phyloP scores from a whole-genome alignment of 148 eudicot genomes.

The Rhododendron williamsianum region DNA sequence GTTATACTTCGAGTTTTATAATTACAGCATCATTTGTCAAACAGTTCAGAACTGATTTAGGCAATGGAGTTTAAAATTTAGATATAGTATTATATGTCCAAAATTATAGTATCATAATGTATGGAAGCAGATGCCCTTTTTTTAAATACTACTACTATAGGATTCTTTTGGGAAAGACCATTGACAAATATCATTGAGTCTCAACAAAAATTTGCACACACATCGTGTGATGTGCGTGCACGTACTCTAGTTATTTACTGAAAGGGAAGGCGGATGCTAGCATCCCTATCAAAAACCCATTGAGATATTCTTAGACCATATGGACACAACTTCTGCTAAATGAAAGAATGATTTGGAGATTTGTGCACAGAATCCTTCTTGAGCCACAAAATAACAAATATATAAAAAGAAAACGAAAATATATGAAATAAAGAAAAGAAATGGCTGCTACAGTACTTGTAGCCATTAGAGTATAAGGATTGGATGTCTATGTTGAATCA shows the following conservation, averaged over 20 bases:
- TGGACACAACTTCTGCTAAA: background rate
- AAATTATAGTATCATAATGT: background rate
- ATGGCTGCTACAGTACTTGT: background rate
- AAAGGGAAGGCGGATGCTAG: background rate
- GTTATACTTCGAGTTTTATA: too few species aligned
- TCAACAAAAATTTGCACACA: too few species aligned
- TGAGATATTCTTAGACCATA: background rate
- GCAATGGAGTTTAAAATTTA: too few species aligned
- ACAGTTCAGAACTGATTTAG: too few species aligned
- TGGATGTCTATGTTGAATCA: background rate
- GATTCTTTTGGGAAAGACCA: background rate
- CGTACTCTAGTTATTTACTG: background rate
- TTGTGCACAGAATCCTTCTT: background rate
- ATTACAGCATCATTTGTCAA: too few species aligned
- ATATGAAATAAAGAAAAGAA: too few species aligned
- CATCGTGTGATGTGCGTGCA: background rate
- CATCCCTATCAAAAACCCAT: background rate
- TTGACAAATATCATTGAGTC: background rate
- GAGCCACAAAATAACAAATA: too few species aligned
- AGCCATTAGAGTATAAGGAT: background rate
- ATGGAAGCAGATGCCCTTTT: too few species aligned
- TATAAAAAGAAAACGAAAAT: too few species aligned
- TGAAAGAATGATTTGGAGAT: background rate
- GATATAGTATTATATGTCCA: background rate
- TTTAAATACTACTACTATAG: background rate